Evolutionary conservation across 371 early-diverging fungal genomes (phyloP).

Genomic region (Rhizopus delemar): DNA sequence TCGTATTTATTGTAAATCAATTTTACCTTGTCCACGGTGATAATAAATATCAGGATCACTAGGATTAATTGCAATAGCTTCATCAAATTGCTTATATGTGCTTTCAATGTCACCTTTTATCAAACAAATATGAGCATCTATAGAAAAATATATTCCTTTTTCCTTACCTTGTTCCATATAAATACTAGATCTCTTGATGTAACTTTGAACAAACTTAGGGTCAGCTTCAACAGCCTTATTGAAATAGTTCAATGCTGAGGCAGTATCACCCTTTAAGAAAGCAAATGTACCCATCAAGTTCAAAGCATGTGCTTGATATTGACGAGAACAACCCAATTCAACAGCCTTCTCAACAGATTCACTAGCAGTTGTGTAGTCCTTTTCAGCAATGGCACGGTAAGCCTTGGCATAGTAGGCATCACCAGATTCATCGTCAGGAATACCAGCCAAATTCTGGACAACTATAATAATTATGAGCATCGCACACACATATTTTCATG

Average conservation of each 20-base stretch:
- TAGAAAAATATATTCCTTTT: neutral
- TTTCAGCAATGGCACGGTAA: conserved; percentile 47
- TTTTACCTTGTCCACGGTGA: conserved; percentile 58
- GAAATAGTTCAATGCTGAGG: conserved; percentile 72
- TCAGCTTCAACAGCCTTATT: conserved; percentile 81
- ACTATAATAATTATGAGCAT: conserved; percentile 14
- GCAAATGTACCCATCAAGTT: conserved; percentile 87
- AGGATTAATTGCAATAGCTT: conserved; percentile 66
- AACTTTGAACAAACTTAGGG: conserved; percentile 77
- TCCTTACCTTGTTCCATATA: conserved; percentile 78
- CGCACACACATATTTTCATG: neutral
- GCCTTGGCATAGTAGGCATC: conserved; percentile 56
- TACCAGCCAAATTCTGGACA: conserved; percentile 32
- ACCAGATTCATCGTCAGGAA: conserved; percentile 40
- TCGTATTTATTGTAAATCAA: conserved; percentile 9
- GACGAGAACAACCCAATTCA: conserved; percentile 54
- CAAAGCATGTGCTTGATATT: conserved; percentile 66
- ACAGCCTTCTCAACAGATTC: conserved; percentile 70
- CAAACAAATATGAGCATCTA: neutral
- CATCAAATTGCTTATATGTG: conserved; percentile 70
- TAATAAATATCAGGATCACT: conserved; percentile 81
- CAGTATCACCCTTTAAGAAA: conserved; percentile 85
- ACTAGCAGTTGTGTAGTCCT: conserved; percentile 72
- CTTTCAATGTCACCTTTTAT: conserved; percentile 57
- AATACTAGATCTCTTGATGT: conserved; percentile 86